Base-by-base conservation (phyloP, 495 filamentous ascomycete species). In the Penicillium crystallinum region DNA sequence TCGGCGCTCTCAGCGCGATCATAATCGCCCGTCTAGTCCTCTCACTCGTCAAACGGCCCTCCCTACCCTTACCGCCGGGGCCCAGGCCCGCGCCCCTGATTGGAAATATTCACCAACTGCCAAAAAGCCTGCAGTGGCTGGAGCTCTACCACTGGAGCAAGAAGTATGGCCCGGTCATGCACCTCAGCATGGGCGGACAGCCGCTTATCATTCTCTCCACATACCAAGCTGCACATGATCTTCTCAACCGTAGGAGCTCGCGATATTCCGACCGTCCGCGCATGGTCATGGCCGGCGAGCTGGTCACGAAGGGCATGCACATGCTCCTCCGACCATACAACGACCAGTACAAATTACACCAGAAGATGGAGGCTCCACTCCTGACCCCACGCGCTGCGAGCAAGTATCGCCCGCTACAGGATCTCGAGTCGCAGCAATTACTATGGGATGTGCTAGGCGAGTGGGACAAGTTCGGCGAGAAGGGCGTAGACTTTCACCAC, bases 61-160 rank as follows among this genome's bases (percentile, higher is more conserved):
- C 37, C 18, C 10, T 56, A 12, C 65, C 60, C 12, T 55, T 81
- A 61, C 81, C 81, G 12, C 80, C 81, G 0, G 81, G 81, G 31
- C 81, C 81, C 5, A 68, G 62, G 35, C 76, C 78, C 33, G 61
- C 79, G 3, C 79, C 77, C 0, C 68, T 85, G 46, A 61, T 84
- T 15, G 81, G 81, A 34, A 84, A 84, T 70, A 69, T 77, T 21
- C 71, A 73, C 59, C 73, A 79, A 58, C 58, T 81, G 18, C 74
- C 78, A 31, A 70, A 69, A 30, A 64, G 61, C 29, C 75, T 80
- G 45, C 79, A 79, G 18, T 88, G 84, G 84, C 60, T 79, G 15
- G 77, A 79, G 61, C 84, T 86, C 64, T 64, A 65, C 14, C 45
- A 66, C 55, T 76, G 71, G 74, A 67, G 63, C 43, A 63, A 70